Evolutionary conservation across 1,284 basidiomycete species (phyloP).

Genomic region (Marasmius fiardii): DNA sequence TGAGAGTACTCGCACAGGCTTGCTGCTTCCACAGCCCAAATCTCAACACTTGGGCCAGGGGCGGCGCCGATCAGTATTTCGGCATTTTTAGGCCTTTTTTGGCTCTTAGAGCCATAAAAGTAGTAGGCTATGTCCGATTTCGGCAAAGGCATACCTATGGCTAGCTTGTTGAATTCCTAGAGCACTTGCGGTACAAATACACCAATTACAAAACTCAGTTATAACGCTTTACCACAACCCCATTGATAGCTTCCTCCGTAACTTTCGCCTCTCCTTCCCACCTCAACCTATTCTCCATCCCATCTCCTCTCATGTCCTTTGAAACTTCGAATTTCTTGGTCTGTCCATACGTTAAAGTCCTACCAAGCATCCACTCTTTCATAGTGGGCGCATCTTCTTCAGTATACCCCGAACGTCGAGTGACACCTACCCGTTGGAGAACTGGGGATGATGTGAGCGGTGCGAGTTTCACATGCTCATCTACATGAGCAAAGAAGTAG

Average conservation of each 20-base stretch:
- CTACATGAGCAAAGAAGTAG: slow-evolving; percentile 46
- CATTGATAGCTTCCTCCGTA: slow-evolving; percentile 44
- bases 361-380: slow-evolving; percentile 31
- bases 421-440: slow-evolving; percentile 30
- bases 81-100: too few relatives aligned
- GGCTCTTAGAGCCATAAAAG: too few relatives aligned
- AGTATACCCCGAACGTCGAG: slow-evolving; percentile 19
- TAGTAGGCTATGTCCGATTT: too few relatives aligned
- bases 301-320: slow-evolving; percentile 23
- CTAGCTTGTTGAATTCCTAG: too few relatives aligned
- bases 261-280: slow-evolving; percentile 25
- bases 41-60: too few relatives aligned
- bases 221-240: slow-evolving; percentile 48
- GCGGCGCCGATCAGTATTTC: too few relatives aligned
- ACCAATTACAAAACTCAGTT: too few relatives aligned
- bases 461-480: slow-evolving; percentile 33
- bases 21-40: too few relatives aligned
- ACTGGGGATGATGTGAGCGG: slow-evolving; percentile 38
- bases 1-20: too few relatives aligned
- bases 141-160: too few relatives aligned
- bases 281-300: slow-evolving; percentile 18
- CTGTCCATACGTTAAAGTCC: slow-evolving; percentile 32
- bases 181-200: too few relatives aligned
- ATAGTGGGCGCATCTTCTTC: slow-evolving; percentile 32
- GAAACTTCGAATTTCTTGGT: too few relatives aligned